Evolutionary conservation across 306 rosid species (phyloP).

Genomic region (Leucaena leucocephala): DNA sequence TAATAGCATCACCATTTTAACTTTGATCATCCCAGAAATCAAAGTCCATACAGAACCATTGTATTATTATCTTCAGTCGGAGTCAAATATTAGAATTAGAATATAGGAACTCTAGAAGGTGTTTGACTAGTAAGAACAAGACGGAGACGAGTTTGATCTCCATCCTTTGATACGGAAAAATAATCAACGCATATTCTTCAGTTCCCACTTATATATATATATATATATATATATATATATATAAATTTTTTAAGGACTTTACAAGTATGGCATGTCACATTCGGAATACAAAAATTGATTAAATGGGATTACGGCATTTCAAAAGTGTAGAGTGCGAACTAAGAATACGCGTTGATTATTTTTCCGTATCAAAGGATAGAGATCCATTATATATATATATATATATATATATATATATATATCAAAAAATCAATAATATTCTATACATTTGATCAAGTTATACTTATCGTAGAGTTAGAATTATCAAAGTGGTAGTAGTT

Average conservation of each 20-base stretch:
- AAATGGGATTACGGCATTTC: no score
- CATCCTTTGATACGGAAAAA: background rate
- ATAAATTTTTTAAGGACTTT: no score
- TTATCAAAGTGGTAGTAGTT: background rate
- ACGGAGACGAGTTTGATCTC: background rate
- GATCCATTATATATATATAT: no score
- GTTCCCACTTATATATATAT: no score
- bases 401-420: no score
- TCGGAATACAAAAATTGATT: no score
- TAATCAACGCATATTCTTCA: background rate
- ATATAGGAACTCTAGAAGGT: background rate
- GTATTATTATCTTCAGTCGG: background rate
- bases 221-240: no score
- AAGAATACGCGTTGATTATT: no score
- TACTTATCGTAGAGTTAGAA: no score
- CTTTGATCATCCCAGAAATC: background rate
- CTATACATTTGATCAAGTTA: background rate
- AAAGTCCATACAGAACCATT: background rate
- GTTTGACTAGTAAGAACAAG: background rate
- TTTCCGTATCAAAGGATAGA: no score
- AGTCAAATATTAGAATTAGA: background rate
- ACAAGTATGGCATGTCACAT: no score
- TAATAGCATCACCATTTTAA: background rate
- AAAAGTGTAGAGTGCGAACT: no score
- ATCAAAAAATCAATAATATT: background rate